phyloP scores from a whole-genome alignment of 2,329 filamentous ascomycete genomes.

The Penicillium palitans region DNA sequence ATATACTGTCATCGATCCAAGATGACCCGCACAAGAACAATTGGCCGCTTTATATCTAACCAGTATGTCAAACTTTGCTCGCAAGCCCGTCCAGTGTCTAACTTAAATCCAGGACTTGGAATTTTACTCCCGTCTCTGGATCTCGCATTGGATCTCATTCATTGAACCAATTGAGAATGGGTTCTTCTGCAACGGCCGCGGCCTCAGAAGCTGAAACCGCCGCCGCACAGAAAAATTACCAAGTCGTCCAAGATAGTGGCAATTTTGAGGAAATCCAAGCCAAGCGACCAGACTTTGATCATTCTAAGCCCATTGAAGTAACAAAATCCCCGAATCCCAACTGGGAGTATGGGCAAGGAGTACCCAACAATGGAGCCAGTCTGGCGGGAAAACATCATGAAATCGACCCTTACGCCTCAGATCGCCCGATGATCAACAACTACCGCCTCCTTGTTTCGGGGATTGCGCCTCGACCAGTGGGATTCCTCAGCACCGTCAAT shows the following conservation, averaged over 20 bases:
- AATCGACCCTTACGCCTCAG: conserved; percentile 75
- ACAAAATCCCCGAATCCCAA: conserved; percentile 40
- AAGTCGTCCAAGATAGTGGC: conserved; percentile 20
- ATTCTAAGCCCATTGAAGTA: conserved; percentile 27
- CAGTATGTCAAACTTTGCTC: conserved; percentile 1
- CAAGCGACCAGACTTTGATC: conserved; percentile 37
- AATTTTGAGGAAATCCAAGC: conserved; percentile 36
- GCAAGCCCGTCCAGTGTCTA: background rate
- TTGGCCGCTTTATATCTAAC: background rate
- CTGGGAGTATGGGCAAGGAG: conserved; percentile 31
- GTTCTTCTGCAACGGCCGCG: conserved; percentile 5
- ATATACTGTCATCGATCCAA: background rate
- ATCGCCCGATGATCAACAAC: conserved; percentile 68
- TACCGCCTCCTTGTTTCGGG: conserved; percentile 86
- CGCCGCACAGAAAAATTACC: conserved; percentile 17
- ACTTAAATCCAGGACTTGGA: conserved; percentile 6
- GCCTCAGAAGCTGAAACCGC: conserved; percentile 5
- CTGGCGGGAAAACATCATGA: conserved; percentile 47
- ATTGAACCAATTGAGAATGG: conserved; percentile 3
- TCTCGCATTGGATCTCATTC: background rate
- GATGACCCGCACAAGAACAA: background rate
- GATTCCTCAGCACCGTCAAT: conserved; percentile 58
- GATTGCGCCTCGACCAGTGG: conserved; percentile 77
- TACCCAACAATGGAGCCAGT: conserved; percentile 16
- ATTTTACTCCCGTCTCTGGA: background rate